Evolutionary conservation across 2,329 filamentous ascomycete genomes (phyloP).

Genomic region (Cladophialophora exuberans): DNA sequence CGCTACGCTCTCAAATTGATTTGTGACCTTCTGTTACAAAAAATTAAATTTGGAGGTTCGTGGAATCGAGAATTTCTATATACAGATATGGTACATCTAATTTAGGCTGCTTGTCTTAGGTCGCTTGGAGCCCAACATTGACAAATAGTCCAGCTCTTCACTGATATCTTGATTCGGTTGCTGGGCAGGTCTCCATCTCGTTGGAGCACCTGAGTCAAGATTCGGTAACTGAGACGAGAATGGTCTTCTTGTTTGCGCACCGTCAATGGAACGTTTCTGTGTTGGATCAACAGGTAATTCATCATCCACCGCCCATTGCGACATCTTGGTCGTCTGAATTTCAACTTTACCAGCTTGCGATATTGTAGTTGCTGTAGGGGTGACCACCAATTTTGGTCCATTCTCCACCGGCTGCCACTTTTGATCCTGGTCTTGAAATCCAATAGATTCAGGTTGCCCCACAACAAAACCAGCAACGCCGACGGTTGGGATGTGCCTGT

Average conservation of each 20-base stretch:
- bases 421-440: conserved; percentile 13
- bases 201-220: not conserved
- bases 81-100: conserved; percentile 21
- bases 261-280: not conserved
- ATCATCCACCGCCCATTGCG: conserved; percentile 23
- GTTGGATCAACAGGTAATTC: conserved; percentile 22
- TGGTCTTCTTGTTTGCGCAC: not conserved
- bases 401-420: conserved; percentile 26
- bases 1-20: not conserved
- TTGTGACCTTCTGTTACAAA: not conserved
- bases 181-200: conserved; percentile 3
- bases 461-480: conserved; percentile 34
- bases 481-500: conserved; percentile 18
- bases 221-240: conserved; percentile 16
- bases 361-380: conserved; percentile 18
- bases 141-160: conserved; percentile 20
- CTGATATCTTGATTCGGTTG: conserved; percentile 22
- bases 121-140: conserved; percentile 2
- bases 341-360: conserved; percentile 28
- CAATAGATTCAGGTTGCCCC: conserved; percentile 8
- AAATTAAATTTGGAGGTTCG: not conserved
- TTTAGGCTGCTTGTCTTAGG: conserved; percentile 2
- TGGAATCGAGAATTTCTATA: not conserved
- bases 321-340: conserved; percentile 18
- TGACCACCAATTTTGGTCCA: conserved; percentile 28